Evolutionary conservation across 2,329 filamentous ascomycete genomes (phyloP).

Genomic region (Xylaria polymorpha): DNA sequence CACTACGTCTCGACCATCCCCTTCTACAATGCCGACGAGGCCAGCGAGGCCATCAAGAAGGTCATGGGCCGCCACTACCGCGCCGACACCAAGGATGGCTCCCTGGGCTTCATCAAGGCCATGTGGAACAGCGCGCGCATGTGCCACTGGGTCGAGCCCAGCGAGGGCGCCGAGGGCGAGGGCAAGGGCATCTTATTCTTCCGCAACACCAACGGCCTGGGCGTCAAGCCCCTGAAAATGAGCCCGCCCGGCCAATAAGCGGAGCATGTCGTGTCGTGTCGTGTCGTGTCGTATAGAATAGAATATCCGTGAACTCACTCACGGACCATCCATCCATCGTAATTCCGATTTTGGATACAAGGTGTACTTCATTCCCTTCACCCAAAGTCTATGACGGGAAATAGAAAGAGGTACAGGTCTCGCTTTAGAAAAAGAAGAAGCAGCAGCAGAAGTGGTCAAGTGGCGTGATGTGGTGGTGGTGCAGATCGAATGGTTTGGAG

Average conservation of each 20-base stretch:
- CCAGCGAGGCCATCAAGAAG: slow-evolving; percentile 90
- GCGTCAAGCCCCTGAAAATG: slow-evolving; percentile 61
- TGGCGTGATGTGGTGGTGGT: background rate
- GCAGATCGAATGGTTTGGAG: slow-evolving; percentile 9
- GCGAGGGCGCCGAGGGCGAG: slow-evolving; percentile 80
- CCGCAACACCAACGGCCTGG: slow-evolving; percentile 92
- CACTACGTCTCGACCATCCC: slow-evolving; percentile 97
- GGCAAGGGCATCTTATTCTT: slow-evolving; percentile 91
- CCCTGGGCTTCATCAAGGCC: slow-evolving; percentile 83
- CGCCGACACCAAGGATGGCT: slow-evolving; percentile 79
- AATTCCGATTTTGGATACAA: background rate
- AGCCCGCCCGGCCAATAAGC: slow-evolving; percentile 38
- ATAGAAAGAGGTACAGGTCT: too few species aligned
- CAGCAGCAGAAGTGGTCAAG: background rate
- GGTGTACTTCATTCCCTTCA: background rate
- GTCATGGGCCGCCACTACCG: slow-evolving; percentile 98
- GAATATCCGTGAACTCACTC: background rate
- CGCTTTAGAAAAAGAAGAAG: too few species aligned
- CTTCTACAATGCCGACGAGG: slow-evolving; percentile 96
- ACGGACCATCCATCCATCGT: background rate
- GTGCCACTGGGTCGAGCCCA: slow-evolving; percentile 99
- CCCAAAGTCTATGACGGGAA: background rate
- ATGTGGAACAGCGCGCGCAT: slow-evolving; percentile 83
- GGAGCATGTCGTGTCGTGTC: too few species aligned
- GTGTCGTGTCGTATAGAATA: background rate